A percentile compares a stretch with the other conserved stretches of the same genome.
Evolutionary conservation across 2,329 filamentous ascomycete species (phyloP).

Genomic region (Dothideomycetes sp.): DNA sequence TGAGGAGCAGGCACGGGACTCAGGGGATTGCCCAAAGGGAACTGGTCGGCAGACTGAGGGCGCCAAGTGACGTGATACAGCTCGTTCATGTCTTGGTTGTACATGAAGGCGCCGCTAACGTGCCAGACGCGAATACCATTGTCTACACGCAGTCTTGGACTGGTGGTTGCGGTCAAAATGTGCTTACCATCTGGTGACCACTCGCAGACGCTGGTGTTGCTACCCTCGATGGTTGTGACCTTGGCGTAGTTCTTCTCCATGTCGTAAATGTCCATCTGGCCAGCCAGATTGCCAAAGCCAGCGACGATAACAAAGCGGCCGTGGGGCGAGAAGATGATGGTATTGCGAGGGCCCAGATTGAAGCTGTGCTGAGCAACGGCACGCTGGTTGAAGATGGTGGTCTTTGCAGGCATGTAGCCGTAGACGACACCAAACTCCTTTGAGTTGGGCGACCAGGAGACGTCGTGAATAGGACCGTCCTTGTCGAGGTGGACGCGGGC

Average conservation of each 20-base stretch:
- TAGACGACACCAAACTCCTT: constrained; percentile 97
- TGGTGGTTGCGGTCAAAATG: constrained; percentile 95
- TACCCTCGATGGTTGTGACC: constrained; percentile 85
- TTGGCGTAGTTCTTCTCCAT: constrained; percentile 88
- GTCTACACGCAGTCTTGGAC: constrained; percentile 86
- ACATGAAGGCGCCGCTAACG: constrained; percentile 78
- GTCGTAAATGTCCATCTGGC: constrained; percentile 96
- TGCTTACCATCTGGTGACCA: constrained; percentile 96
- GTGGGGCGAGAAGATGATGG: constrained; percentile 86
- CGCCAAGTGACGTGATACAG: constrained; percentile 83
- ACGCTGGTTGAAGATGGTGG: constrained; percentile 90
- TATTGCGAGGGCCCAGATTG: constrained; percentile 80
- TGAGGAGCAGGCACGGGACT: constrained; percentile 67
- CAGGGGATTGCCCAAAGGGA: constrained; percentile 60
- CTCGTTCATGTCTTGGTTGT: constrained; percentile 89
- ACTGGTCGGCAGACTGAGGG: constrained; percentile 53
- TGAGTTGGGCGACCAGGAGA: constrained; percentile 95
- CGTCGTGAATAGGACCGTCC: constrained; percentile 94
- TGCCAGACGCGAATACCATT: constrained; percentile 96
- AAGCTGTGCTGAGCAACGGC: constrained; percentile 77
- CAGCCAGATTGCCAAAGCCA: constrained; percentile 93
- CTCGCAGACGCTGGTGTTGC: constrained; percentile 90
- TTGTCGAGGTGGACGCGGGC: constrained; percentile 76
- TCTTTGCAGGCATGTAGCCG: constrained; percentile 98
- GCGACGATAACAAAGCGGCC: constrained; percentile 89